Evolutionary conservation across 2,329 filamentous ascomycete genomes (phyloP).

Genomic region (Ophiocordyceps australis): DNA sequence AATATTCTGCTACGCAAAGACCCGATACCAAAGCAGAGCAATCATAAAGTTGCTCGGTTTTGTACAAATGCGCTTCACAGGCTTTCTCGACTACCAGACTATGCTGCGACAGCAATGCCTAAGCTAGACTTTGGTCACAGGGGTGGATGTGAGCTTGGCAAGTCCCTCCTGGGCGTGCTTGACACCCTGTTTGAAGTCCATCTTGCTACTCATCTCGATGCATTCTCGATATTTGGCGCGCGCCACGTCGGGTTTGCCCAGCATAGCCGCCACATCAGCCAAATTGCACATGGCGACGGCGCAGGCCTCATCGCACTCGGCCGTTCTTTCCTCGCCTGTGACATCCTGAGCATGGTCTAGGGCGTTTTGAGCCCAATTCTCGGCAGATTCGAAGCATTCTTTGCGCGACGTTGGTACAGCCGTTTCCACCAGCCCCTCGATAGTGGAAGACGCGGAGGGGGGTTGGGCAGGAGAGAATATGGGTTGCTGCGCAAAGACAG

Average conservation of each 20-base stretch:
- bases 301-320: slow-evolving; percentile 73
- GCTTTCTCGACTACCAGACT: too few relatives aligned
- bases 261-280: slow-evolving; percentile 65
- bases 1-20: too few relatives aligned
- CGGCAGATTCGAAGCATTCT: slow-evolving; percentile 49
- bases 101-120: too few relatives aligned
- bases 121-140: too few relatives aligned
- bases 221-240: slow-evolving; percentile 52
- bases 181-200: slow-evolving; percentile 32
- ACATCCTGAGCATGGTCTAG: slow-evolving; percentile 48
- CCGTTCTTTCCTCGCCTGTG: slow-evolving; percentile 43
- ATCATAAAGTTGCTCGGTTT: too few relatives aligned
- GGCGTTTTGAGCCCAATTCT: slow-evolving; percentile 65
- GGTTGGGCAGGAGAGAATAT: slow-evolving; percentile 12
- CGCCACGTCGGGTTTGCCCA: slow-evolving; percentile 47
- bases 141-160: slow-evolving; percentile 9
- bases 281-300: slow-evolving; percentile 74
- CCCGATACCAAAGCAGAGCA: too few relatives aligned
- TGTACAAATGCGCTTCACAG: too few relatives aligned
- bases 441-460: slow-evolving; percentile 9
- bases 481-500: slow-evolving; percentile 52
- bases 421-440: slow-evolving; percentile 10
- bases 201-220: slow-evolving; percentile 35
- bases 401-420: slow-evolving; percentile 28
- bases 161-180: slow-evolving; percentile 34